Evolutionary conservation across 2,329 filamentous ascomycete genomes (phyloP), one percentile per base, ranked within the genome.

Genomic region (Septoria petroselini): DNA sequence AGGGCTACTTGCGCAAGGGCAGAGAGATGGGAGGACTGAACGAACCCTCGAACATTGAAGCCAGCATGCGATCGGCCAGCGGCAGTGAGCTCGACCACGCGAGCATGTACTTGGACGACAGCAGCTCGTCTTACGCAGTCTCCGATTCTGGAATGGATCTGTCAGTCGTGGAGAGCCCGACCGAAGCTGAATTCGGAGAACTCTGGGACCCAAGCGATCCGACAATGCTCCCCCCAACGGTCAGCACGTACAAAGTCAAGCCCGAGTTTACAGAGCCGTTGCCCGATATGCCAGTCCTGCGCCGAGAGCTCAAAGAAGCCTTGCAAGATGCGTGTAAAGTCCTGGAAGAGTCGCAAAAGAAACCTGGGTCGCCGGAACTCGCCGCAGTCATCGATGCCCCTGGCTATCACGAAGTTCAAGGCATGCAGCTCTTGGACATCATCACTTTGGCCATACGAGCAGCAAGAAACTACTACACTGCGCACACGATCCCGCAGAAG

Each of bases 401-500:
- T 58, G 84, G 83, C 7, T 95, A 86, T 83, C 82, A 86, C 67
- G 89, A 96, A 69, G 79, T 95, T 17, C 88, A 95, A 68, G 93
- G 91, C 14, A 83, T 97, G 75, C 88, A 94, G 63, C 82, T 98
- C 30, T 80, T 97, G 48, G 91, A 97, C 67, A 84, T 95, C 45
- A 86, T 93, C 65, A 98, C 93, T 1, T 77, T 97, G 45, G 91
- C 91, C n/a, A 97, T 98, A 59, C 83, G 90, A 44, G 90, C 91
- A 1, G 93, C 93, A 43, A 95, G 94, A 71, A 85, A 94, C 62
- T 98, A 97, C 72, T 97, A 98, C 71, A 96, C 91, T 0, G 81
- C 89, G 3, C 93, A 97, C 66, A 87, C 94, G 63, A 79, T 91
- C 45, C 89, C 91, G 1, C 85, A 93, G 60, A 84, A 88, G 30